Evolutionary conservation across 805 yeast genomes (phyloP), one percentile per base, ranked within the genome.

Genomic region (Yamadazyma phyllophila): DNA sequence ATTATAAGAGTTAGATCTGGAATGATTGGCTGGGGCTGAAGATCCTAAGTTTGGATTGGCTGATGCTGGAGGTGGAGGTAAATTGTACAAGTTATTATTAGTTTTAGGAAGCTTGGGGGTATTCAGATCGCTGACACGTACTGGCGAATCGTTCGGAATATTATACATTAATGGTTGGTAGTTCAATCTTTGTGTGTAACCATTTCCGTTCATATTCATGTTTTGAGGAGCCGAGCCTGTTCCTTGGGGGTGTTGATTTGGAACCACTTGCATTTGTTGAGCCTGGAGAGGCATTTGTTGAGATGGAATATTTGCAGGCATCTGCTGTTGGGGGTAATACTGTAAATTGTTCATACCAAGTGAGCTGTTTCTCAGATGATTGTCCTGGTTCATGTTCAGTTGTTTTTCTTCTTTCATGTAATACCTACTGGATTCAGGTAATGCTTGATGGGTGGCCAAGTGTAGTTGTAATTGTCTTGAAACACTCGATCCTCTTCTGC

Each of bases 391-490:
- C 26, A 7, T 15, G n/a, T 16, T 12, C 30, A n/a, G 37, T 30
- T 54, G 24, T 29, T 29, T 51, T 20, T 55, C 48, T 15, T 60
- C 65, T 37, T 55, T 55, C 35, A 52, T 45, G 47, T 54, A 55
- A 45, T 62, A 59, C 29, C 56, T 60, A 45, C 65, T 66, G 14
- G 77, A 62, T 42, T 76, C 81, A 0, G 84, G 84, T 35, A 80
- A 63, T 3, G 70, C 67, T 45, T 73, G 75, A 58, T 80, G 81
- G 27, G 78, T 77, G 20, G 81, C 81, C 60, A 86, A 73, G 63
- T 87, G 92, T 55, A 85, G 67, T 59, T 86, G 92, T 49, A 87
- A 67, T 58, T 86, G 92, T 60, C 94, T 76, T 24, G 91, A 82
- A 10, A 87, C 94, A 29, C 88, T 81, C 9, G 88, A 81, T 7